phyloP scores from a whole-genome alignment of 2,329 filamentous ascomycete species.

The Xylariaceae sp. region DNA sequence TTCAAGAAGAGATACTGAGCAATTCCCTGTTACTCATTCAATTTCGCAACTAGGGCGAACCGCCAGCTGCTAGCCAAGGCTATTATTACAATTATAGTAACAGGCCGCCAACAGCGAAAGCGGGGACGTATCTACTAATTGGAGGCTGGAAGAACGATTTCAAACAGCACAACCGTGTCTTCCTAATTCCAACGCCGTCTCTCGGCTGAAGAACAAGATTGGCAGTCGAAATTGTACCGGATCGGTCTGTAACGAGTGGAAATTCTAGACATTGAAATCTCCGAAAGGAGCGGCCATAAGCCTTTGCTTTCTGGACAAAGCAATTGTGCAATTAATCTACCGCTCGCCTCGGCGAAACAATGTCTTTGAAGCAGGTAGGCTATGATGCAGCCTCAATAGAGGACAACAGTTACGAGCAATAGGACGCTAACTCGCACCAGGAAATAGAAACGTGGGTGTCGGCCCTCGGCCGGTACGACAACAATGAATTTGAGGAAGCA shows the following conservation, averaged over 20 bases:
- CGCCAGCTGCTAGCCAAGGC: conserved; percentile 14
- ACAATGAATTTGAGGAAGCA: conserved; percentile 94
- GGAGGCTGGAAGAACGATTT: conserved; percentile 7
- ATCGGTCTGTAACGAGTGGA: conserved; percentile 17
- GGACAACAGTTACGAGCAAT: not conserved
- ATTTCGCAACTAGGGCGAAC: conserved; percentile 1
- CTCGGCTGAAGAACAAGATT: conserved; percentile 2
- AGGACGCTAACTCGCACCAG: conserved; percentile 39
- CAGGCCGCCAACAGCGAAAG: conserved; percentile 7
- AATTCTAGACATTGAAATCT: conserved; percentile 14
- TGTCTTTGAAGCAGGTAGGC: conserved; percentile 41
- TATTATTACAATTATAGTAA: conserved; percentile 6
- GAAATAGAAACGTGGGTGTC: conserved; percentile 99
- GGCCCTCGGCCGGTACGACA: conserved; percentile 90
- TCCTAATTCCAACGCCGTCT: conserved; percentile 9
- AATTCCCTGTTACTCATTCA: conserved; percentile 1
- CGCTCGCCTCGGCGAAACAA: conserved; percentile 26
- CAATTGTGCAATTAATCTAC: conserved; percentile 26
- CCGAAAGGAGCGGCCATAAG: conserved; percentile 24
- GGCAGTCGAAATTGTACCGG: conserved; percentile 8
- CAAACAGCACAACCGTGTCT: conserved; percentile 11
- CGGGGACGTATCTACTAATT: not conserved
- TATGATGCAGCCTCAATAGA: not conserved
- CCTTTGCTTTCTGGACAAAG: conserved; percentile 34
- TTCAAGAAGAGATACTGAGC: conserved; percentile 9